Conservation (phyloP, 176 grass and related monocot species). For the Elymus sibiricus region DNA sequence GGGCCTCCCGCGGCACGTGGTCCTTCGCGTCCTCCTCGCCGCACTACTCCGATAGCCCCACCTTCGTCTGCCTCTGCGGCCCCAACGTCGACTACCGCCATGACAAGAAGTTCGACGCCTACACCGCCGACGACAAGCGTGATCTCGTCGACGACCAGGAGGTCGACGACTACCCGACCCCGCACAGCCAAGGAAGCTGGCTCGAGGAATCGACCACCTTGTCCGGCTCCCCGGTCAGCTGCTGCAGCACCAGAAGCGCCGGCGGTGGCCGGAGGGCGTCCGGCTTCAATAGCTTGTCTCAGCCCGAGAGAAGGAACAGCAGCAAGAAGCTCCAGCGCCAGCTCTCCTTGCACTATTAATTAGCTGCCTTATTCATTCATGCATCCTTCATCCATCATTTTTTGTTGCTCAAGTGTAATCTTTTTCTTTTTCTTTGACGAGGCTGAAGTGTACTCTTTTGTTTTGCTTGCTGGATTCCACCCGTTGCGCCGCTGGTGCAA, state of each 20-base stretch:
- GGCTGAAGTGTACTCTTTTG: no score
- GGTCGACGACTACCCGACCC: not conserved
- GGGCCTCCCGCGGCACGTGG: conserved; percentile 36
- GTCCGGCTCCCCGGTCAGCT: not conserved
- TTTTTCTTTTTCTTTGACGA: no score
- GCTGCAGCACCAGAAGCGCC: conserved; percentile 2
- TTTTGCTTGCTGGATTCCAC: no score
- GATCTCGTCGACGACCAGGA: not conserved
- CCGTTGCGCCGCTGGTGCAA: no score
- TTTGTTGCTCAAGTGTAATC: not conserved
- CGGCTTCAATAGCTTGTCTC: conserved; percentile 44
- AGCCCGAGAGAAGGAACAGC: conserved; percentile 31
- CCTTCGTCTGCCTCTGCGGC: conserved; percentile 31
- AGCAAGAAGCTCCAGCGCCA: conserved; percentile 42
- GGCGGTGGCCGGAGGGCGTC: conserved; percentile 15
- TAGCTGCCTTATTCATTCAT: not conserved
- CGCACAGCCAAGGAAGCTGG: not conserved
- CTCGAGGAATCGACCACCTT: not conserved
- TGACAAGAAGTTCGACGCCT: conserved; percentile 56
- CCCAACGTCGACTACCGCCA: conserved; percentile 46
- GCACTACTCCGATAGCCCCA: conserved; percentile 49
- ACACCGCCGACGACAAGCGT: conserved; percentile 38
- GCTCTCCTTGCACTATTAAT: conserved; percentile 30
- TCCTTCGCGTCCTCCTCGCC: conserved; percentile 34
- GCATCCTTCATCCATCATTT: not conserved